These are phyloP conservation scores for Inosperma sp. DNA, from an alignment of 768 basidiomycete genomes.

Conservation along the genomic window DNA sequence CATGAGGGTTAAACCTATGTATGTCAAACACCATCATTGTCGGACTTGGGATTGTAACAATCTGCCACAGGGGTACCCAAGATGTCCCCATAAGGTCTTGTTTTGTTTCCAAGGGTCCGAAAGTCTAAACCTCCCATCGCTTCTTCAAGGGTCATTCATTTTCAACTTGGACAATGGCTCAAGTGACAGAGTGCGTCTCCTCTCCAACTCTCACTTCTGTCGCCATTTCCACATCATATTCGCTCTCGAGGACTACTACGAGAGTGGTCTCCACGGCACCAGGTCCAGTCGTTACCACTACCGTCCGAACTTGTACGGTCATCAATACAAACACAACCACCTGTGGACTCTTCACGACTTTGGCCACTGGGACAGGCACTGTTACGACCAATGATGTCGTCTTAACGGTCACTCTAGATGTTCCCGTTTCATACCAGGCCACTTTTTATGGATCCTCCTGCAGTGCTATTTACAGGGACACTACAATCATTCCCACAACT, in stretches of 20 bases:
- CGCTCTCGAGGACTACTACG: neutral
- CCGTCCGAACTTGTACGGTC: neutral
- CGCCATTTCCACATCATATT: neutral
- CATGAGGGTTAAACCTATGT: too few relatives aligned
- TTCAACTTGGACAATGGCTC: neutral
- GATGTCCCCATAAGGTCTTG: too few relatives aligned
- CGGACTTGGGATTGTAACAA: too few relatives aligned
- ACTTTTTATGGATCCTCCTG: conserved; percentile 6
- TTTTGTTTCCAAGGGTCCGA: too few relatives aligned
- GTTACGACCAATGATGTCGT: neutral
- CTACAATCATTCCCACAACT: neutral
- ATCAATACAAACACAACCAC: neutral
- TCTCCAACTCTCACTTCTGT: conserved; percentile 2
- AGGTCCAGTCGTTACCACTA: neutral
- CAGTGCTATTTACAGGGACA: neutral
- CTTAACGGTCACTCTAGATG: neutral
- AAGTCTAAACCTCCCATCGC: too few relatives aligned
- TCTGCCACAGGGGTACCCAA: too few relatives aligned
- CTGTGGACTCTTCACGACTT: neutral
- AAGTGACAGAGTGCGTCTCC: neutral
- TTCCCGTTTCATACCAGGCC: neutral
- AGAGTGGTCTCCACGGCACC: neutral
- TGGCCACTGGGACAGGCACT: neutral
- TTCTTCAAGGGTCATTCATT: too few relatives aligned
- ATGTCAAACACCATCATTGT: too few relatives aligned